Evolutionary conservation across 768 basidiomycete genomes (phyloP).

Genomic region (Phaeotremella skinneri): DNA sequence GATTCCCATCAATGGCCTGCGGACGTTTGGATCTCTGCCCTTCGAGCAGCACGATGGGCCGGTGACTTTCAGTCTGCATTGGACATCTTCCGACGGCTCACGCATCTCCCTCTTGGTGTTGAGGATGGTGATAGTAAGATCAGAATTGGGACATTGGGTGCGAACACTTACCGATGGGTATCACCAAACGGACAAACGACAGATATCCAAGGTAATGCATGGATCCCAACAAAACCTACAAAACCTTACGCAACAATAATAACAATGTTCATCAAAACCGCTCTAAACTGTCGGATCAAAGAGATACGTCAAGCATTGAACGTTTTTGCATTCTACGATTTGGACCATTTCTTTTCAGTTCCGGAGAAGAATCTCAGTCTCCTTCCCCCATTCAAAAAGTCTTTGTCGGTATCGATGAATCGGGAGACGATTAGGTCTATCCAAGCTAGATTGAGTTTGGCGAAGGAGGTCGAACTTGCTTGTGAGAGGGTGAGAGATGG

Average conservation of each 20-base stretch:
- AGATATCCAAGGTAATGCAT: constrained; percentile 18
- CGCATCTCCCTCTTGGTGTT: too few species aligned
- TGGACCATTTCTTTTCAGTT: background rate
- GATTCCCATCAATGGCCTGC: constrained; percentile 22
- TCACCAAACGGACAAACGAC: constrained; percentile 19
- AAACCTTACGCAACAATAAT: constrained; percentile 18
- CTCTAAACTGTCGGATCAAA: constrained; percentile 4
- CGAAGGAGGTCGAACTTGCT: background rate
- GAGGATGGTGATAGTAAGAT: constrained; percentile 3
- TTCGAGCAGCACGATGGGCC: constrained; percentile 37
- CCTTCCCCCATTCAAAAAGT: background rate
- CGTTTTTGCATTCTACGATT: constrained; percentile 1
- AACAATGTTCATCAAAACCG: constrained; percentile 23
- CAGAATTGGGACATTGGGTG: background rate
- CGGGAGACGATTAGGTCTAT: background rate
- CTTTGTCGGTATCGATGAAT: background rate
- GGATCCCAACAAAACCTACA: constrained; percentile 14
- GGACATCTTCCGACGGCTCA: constrained; percentile 16
- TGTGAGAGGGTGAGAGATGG: constrained; percentile 6
- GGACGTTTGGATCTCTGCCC: constrained; percentile 23
- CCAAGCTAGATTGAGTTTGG: background rate
- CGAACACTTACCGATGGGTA: constrained; percentile 12
- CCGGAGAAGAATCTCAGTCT: background rate
- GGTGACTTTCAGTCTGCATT: constrained; percentile 32
- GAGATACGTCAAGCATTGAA: background rate